Percentiles rank a stretch among this genome's conserved stretches.
Evolutionary conservation across 73 alveolate species (phyloP).

Genomic region (Tetrahymena borealis): DNA sequence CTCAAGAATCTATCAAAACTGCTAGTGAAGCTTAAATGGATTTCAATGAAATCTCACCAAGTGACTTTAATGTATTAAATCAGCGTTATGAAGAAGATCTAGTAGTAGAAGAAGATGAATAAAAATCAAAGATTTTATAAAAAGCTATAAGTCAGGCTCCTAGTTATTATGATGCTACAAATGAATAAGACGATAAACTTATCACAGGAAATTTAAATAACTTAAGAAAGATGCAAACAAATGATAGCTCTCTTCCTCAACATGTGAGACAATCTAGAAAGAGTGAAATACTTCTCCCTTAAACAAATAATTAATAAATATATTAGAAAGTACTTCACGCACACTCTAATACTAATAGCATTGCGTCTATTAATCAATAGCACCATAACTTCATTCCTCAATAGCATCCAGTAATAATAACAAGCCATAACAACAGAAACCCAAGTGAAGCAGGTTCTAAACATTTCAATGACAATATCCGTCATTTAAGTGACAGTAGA

Average conservation of each 20-base stretch:
- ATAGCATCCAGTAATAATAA: background rate
- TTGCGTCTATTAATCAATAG: background rate
- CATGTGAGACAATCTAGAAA: background rate
- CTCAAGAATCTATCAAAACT: background rate
- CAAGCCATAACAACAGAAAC: background rate
- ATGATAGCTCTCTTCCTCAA: background rate
- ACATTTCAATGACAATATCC: background rate
- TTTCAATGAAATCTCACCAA: background rate
- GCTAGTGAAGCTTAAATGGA: background rate
- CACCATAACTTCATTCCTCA: background rate
- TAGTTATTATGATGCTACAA: background rate
- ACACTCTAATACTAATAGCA: background rate
- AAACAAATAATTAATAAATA: background rate
- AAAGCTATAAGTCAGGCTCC: background rate
- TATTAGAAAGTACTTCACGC: background rate
- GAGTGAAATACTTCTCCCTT: background rate
- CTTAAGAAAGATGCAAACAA: background rate
- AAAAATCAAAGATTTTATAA: background rate
- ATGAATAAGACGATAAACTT: background rate
- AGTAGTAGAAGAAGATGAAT: background rate
- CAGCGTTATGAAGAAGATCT: background rate
- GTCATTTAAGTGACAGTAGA: background rate
- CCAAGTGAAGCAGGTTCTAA: background rate
- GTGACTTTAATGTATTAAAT: background rate
- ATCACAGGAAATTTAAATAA: background rate